Base-by-base conservation (phyloP, 75 land plant genomes). In the Chamaecyparis obtusa region DNA sequence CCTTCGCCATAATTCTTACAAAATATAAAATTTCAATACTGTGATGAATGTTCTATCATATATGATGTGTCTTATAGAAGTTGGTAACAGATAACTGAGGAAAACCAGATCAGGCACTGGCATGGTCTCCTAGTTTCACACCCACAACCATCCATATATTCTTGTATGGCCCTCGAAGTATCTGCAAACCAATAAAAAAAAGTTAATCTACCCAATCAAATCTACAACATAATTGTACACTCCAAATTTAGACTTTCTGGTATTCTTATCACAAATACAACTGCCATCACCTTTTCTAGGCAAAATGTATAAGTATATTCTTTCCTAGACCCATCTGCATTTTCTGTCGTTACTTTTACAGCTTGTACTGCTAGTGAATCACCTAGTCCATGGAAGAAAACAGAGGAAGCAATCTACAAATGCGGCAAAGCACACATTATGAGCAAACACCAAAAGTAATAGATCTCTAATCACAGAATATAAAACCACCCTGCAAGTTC, bases 141-240 rank as follows among this genome's bases (percentile, higher is more conserved):
- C 92, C 89, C 46, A 85, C 89, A 41, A 91, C 87, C 92, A 91
- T 90, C 92, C 92, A 91, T 89, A 91, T 90, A 83, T 88, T 87
- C 72, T 90, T 91, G 87, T 84, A 91, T n/a, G 91, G 89, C 49
- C 92, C 92, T 76, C 81, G 84, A 24, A 71, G 84, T n/a, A 91
- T 89, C 92, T 91, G 86, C 83, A 83, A 37, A 14, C 37, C 21
- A 85, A 85, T 64, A 15, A 57, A 21, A 30, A n/a, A 79, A 33
- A 35, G 32, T 60, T 43, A 85, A 41, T 9, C 5, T 35, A 7
- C 27, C 57, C 30, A 74, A 87, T 57, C 35, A 79, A 15, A 64
- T 44, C 51, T 51, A 16, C 54, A 32, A 72, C 49, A 86, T 78
- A 33, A 41, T 87, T 74, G 81, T 33, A 35, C 36, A 51, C 74